Percentiles rank a stretch among this genome's conserved stretches.
These are phyloP conservation scores for Podila horticola DNA, from an alignment of 192 early-diverging fungal genomes.

Conservation along the genomic window DNA sequence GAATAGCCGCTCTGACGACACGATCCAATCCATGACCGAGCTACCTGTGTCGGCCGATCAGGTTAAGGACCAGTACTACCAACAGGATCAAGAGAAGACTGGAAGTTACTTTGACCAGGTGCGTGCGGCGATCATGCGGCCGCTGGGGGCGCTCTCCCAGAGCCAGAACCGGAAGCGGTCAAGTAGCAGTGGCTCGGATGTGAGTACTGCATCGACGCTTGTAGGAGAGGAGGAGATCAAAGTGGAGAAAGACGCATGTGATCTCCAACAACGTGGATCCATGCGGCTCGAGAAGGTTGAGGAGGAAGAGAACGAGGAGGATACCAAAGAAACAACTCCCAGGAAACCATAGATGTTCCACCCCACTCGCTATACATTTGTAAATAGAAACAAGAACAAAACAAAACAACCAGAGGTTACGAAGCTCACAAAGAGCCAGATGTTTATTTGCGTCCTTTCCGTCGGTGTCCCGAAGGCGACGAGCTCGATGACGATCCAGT, in stretches of 20 bases:
- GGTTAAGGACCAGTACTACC: neutral
- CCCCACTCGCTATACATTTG: neutral
- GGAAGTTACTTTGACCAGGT: neutral
- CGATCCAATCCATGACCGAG: neutral
- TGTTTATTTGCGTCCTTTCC: constrained; percentile 42
- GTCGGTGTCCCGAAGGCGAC: constrained; percentile 21
- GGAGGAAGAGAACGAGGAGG: constrained; percentile 1
- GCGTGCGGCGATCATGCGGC: neutral
- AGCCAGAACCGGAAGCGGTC: constrained; percentile 19
- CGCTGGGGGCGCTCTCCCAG: neutral
- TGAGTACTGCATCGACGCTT: constrained; percentile 23
- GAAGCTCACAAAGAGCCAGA: neutral
- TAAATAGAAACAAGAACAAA: neutral
- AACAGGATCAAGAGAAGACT: neutral
- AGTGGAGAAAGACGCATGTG: neutral
- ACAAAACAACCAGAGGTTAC: neutral
- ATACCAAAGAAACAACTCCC: neutral
- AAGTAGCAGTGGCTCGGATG: constrained; percentile 16
- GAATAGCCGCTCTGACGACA: neutral
- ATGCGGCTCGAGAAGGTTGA: constrained; percentile 11
- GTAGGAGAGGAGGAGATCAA: constrained; percentile 4
- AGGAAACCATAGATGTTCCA: neutral
- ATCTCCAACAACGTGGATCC: neutral
- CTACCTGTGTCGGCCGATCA: neutral
- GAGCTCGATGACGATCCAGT: neutral